Conservation (phyloP, 148 eudicot genomes). For the Pouteria glomerata region DNA sequence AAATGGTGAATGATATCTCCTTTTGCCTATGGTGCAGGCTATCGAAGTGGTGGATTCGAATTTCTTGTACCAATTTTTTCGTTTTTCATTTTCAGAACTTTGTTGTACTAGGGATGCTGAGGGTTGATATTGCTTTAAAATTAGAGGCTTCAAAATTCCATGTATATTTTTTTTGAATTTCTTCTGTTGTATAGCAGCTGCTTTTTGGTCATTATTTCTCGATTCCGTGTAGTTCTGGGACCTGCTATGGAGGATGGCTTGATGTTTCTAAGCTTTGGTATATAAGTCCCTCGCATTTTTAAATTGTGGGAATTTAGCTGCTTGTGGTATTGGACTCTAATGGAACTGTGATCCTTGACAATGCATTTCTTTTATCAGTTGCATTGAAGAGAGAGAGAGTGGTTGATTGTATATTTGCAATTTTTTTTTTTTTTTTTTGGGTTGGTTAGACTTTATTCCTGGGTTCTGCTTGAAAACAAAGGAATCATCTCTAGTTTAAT, state of each 20-base stretch:
- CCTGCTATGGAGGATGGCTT: conserved; percentile 1
- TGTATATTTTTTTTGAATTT: conserved; percentile 27
- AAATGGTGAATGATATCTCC: not conserved
- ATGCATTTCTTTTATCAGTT: too few species aligned
- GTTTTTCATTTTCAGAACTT: conserved; percentile 33
- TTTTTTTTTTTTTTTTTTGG: too few species aligned
- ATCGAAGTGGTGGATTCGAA: conserved; percentile 28
- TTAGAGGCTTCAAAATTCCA: conserved; percentile 1
- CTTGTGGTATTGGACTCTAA: too few species aligned
- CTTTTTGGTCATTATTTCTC: conserved; percentile 9
- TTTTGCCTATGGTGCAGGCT: conserved; percentile 40
- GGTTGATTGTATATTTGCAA: too few species aligned
- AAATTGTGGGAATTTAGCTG: too few species aligned
- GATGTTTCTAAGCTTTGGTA: conserved; percentile 6
- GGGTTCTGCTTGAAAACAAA: too few species aligned
- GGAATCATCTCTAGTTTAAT: too few species aligned
- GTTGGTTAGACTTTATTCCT: too few species aligned
- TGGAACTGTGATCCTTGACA: too few species aligned
- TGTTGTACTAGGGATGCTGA: conserved; percentile 27
- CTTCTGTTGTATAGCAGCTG: conserved; percentile 15
- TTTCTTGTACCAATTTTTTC: conserved; percentile 33
- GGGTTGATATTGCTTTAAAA: not conserved
- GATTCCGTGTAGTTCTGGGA: conserved; percentile 3
- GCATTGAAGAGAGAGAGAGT: too few species aligned
- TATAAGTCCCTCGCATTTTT: too few species aligned